Evolutionary conservation across 345 rosid species (phyloP).

Genomic region (Linum lewisii): DNA sequence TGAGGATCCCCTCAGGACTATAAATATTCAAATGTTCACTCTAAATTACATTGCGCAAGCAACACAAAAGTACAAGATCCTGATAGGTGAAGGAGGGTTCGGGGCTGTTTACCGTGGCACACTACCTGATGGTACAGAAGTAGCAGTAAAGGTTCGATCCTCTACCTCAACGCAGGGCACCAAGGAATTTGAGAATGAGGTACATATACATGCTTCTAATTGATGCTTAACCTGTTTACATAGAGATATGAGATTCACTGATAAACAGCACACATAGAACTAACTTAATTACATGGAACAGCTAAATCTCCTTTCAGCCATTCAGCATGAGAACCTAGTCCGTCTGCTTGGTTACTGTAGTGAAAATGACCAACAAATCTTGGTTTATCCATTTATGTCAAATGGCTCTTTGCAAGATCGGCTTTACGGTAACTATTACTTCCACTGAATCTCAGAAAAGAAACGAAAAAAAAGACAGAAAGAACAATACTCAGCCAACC

Average conservation of each 20-base stretch:
- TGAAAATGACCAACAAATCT: constrained; percentile 62
- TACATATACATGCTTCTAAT: constrained; percentile 1
- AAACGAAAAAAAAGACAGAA: no score
- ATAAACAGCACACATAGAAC: background rate
- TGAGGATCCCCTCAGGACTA: constrained; percentile 29
- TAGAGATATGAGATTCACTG: background rate
- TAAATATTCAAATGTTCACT: constrained; percentile 32
- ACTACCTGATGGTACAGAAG: constrained; percentile 22
- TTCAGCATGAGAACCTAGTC: constrained; percentile 52
- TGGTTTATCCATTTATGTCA: constrained; percentile 65
- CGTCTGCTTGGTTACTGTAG: constrained; percentile 60
- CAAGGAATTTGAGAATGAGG: constrained; percentile 27
- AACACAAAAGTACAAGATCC: constrained; percentile 32
- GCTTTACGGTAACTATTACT: constrained; percentile 41
- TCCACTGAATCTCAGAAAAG: background rate
- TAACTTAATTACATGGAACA: constrained; percentile 16
- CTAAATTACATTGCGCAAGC: constrained; percentile 36
- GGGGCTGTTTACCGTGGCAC: constrained; percentile 24
- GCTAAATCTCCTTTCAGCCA: constrained; percentile 60
- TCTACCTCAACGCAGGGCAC: constrained; percentile 26
- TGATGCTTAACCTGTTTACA: background rate
- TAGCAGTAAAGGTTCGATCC: constrained; percentile 30
- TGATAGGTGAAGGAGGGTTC: constrained; percentile 26
- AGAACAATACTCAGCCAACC: no score
- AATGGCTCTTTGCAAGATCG: constrained; percentile 69